These are phyloP conservation scores for Sphagnum tenellum DNA, from an alignment of 225 moss, liverwort and hornwort genomes.

Conservation along the genomic window DNA sequence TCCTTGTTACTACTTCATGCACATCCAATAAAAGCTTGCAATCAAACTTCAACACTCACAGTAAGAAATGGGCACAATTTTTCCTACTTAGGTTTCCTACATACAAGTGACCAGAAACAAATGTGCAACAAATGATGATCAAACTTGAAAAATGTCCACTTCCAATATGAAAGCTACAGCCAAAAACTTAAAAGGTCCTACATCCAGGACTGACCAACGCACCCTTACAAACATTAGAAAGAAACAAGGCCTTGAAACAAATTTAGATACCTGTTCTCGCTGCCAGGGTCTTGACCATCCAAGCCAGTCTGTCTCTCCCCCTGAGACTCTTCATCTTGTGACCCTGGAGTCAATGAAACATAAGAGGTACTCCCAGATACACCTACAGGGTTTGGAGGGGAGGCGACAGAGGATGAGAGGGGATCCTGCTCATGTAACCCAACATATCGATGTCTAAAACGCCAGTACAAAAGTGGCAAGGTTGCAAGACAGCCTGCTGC, in stretches of 20 bases:
- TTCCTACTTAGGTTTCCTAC: no score
- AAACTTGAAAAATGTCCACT: no score
- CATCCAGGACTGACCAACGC: no score
- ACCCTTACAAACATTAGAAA: not conserved
- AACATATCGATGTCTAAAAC: slow-evolving; percentile 39
- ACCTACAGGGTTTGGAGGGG: slow-evolving; percentile 13
- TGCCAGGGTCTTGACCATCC: slow-evolving; percentile 14
- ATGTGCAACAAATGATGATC: no score
- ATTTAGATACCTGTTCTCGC: slow-evolving; percentile 22
- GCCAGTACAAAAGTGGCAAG: slow-evolving; percentile 47
- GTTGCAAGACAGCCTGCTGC: slow-evolving; percentile 48
- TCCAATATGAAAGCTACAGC: no score
- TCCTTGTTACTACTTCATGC: no score
- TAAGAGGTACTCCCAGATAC: slow-evolving; percentile 23
- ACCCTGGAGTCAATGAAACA: slow-evolving; percentile 15
- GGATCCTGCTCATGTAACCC: slow-evolving; percentile 25
- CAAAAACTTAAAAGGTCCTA: no score
- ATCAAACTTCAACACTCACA: no score
- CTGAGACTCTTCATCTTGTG: slow-evolving; percentile 20
- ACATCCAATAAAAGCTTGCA: no score
- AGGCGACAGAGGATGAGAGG: slow-evolving; percentile 14
- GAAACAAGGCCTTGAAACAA: not conserved
- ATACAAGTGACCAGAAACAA: no score
- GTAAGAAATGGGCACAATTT: no score
- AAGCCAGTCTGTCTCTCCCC: slow-evolving; percentile 15